These are phyloP conservation scores for Dipodascopsis uninucleata DNA, from an alignment of 805 yeast species.

Conservation along the genomic window DNA sequence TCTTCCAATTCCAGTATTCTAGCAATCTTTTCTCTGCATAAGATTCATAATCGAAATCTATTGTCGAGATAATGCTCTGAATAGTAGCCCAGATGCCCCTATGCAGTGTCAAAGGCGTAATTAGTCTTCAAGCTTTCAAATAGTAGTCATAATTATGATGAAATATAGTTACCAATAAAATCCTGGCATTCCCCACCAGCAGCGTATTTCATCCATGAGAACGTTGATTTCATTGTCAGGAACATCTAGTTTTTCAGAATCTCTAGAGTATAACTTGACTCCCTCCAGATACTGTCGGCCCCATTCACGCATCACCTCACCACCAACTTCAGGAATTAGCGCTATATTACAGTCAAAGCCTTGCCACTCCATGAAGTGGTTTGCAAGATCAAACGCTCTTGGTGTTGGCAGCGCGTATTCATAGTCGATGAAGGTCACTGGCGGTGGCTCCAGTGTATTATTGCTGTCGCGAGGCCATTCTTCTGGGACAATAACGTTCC, in stretches of 20 bases:
- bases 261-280: conserved; percentile 22
- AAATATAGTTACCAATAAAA: conserved; percentile 52
- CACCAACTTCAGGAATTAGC: conserved; percentile 55
- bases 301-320: conserved; percentile 54
- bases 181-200: conserved; percentile 75
- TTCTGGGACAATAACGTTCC: conserved; percentile 62
- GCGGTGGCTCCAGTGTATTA: too few relatives aligned
- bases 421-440: conserved; percentile 60
- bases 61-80: conserved; percentile 62
- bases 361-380: conserved; percentile 77
- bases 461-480: too few relatives aligned
- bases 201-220: conserved; percentile 53
- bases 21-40: conserved; percentile 58
- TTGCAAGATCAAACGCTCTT: conserved; percentile 69
- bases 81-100: conserved; percentile 79
- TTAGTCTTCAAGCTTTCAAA: neutral
- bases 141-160: neutral
- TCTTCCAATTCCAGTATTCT: conserved; percentile 69
- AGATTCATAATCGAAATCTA: conserved; percentile 65
- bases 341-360: conserved; percentile 68
- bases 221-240: conserved; percentile 38
- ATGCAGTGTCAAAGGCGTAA: too few relatives aligned
- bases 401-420: conserved; percentile 73
- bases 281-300: conserved; percentile 51
- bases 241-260: conserved; percentile 2